Conservation (phyloP, 176 grass and related monocot genomes). For the Aegilops speltoides region DNA sequence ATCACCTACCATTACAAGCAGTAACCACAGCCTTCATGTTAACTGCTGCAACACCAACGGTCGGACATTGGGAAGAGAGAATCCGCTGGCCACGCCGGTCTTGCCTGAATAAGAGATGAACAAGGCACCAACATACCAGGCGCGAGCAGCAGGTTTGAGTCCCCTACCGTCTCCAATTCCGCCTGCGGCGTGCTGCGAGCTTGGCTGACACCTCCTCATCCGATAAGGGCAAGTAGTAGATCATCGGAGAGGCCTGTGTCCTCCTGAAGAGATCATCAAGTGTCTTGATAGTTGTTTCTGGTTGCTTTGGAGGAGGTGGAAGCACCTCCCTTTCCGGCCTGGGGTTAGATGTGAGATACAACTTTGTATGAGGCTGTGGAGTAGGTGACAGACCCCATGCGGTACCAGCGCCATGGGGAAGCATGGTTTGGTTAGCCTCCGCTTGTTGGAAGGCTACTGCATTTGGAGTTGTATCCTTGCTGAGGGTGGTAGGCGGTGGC, state of each 20-base stretch:
- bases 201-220: slow-evolving; percentile 63
- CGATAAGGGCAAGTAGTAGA: slow-evolving; percentile 73
- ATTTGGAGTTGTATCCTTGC: slow-evolving; percentile 22
- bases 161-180: slow-evolving; percentile 15
- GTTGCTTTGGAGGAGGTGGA: slow-evolving; percentile 44
- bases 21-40: slow-evolving; percentile 8
- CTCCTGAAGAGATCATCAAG: slow-evolving; percentile 87
- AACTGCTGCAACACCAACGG: background rate
- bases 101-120: background rate
- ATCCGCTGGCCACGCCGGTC: background rate
- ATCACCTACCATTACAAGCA: background rate
- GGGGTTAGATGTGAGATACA: background rate
- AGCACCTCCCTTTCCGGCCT: slow-evolving; percentile 26
- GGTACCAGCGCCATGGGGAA: slow-evolving; percentile 16
- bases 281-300: slow-evolving; percentile 30
- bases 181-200: slow-evolving; percentile 45
- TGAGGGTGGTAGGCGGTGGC: slow-evolving; percentile 31
- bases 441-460: slow-evolving; percentile 33
- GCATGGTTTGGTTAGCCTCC: slow-evolving; percentile 35
- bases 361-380: slow-evolving; percentile 21
- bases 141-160: background rate
- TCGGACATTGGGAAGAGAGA: background rate
- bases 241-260: slow-evolving; percentile 60
- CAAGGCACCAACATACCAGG: slow-evolving; percentile 11
- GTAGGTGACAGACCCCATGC: slow-evolving; percentile 37